A percentile compares a stretch with the other conserved stretches of the same genome.
Conservation (phyloP, 2,329 filamentous ascomycete species). For the Talaromyces sp. region DNA sequence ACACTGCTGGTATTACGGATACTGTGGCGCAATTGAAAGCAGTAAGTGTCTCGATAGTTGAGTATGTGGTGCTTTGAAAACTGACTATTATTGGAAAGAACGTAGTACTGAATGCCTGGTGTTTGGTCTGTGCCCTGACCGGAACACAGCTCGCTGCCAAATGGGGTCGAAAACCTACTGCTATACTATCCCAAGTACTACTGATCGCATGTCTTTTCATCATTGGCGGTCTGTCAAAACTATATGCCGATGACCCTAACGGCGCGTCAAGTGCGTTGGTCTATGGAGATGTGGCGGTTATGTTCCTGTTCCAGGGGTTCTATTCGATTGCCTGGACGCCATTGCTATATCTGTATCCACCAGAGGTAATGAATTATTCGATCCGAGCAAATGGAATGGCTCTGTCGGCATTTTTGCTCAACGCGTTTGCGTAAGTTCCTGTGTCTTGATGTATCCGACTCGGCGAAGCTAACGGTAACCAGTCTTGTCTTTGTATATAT, state of each 20-base stretch:
- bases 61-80: background rate
- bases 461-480: background rate
- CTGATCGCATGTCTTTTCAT: conserved; percentile 46
- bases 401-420: conserved; percentile 31
- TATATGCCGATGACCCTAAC: conserved; percentile 25
- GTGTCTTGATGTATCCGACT: background rate
- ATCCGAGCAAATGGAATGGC: conserved; percentile 50
- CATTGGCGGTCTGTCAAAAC: conserved; percentile 50
- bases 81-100: conserved; percentile 30
- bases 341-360: conserved; percentile 48
- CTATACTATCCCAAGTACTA: conserved; percentile 36
- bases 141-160: conserved; percentile 45
- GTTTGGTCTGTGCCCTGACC: conserved; percentile 40
- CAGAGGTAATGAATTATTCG: conserved; percentile 50
- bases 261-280: conserved; percentile 27
- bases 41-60: background rate
- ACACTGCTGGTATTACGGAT: conserved; percentile 47
- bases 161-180: conserved; percentile 47
- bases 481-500: conserved; percentile 41
- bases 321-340: conserved; percentile 54
- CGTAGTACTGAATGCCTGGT: conserved; percentile 53
- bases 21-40: conserved; percentile 42
- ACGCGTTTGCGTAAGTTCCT: conserved; percentile 24
- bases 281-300: conserved; percentile 47
- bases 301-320: conserved; percentile 53